Conservation (phyloP, 2,329 filamentous ascomycete species). For the Plenodomus tracheiphilus region DNA sequence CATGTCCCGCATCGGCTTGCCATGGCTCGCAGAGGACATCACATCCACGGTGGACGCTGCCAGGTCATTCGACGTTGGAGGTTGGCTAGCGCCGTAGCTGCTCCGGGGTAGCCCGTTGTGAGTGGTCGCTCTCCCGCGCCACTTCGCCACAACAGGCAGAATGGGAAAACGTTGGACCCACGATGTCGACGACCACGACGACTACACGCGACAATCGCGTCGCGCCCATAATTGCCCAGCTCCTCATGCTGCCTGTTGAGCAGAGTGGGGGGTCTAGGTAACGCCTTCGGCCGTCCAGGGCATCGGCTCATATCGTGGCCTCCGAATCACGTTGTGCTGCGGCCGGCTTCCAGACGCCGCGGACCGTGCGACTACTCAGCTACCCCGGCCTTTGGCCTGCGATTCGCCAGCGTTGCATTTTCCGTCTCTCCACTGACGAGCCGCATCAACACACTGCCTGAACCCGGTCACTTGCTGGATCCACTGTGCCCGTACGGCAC, state of each 20-base stretch:
- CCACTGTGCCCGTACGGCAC: constrained; percentile 23
- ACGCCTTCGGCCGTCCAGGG: constrained; percentile 17
- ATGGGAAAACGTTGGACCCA: constrained; percentile 8
- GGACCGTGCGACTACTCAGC: constrained; percentile 13
- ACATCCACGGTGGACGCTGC: constrained; percentile 17
- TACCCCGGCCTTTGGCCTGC: constrained; percentile 22
- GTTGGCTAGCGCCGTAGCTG: constrained; percentile 4
- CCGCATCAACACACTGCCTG: constrained; percentile 28
- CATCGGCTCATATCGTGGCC: constrained; percentile 28
- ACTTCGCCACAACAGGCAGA: constrained; percentile 22
- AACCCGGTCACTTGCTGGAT: constrained; percentile 20
- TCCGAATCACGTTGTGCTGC: constrained; percentile 31
- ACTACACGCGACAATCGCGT: constrained; percentile 27
- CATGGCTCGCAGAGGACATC: constrained; percentile 14
- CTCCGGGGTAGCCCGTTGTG: constrained; percentile 12
- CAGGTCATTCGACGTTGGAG: constrained; percentile 24
- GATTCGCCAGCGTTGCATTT: constrained; percentile 29
- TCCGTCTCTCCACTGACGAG: constrained; percentile 30
- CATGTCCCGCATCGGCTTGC: constrained; percentile 15
- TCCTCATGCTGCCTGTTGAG: constrained; percentile 8
- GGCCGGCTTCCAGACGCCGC: constrained; percentile 23
- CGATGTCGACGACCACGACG: constrained; percentile 2
- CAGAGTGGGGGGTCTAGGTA: constrained; percentile 11
- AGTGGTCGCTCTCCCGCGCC: constrained; percentile 19
- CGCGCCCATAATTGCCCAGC: constrained; percentile 7